phyloP scores from a whole-genome alignment of 495 filamentous ascomycete genomes.

The Hapsidospora chrysogenum region DNA sequence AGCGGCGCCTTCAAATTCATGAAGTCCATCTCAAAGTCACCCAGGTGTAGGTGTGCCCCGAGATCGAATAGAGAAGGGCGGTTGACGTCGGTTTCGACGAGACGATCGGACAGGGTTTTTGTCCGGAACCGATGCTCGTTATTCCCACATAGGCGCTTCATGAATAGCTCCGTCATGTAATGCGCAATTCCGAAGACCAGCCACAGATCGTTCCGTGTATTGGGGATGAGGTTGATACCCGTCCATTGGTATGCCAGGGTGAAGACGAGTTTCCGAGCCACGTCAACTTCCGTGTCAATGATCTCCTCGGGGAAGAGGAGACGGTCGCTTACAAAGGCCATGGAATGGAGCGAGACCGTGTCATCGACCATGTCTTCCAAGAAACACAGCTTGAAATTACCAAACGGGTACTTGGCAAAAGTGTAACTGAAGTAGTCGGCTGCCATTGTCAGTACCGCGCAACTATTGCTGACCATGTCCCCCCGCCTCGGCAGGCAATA shows the following conservation, averaged over 20 bases:
- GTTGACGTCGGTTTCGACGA: slow-evolving; percentile 65
- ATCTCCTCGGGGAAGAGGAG: slow-evolving; percentile 70
- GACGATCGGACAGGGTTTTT: slow-evolving; percentile 65
- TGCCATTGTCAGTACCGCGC: slow-evolving; percentile 36
- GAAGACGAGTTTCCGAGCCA: slow-evolving; percentile 62
- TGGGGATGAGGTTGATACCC: slow-evolving; percentile 73
- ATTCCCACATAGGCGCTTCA: slow-evolving; percentile 76
- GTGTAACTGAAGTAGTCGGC: slow-evolving; percentile 75
- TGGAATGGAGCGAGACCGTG: slow-evolving; percentile 55
- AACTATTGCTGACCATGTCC: slow-evolving; percentile 70
- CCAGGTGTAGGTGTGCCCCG: slow-evolving; percentile 61
- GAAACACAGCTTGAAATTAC: slow-evolving; percentile 80
- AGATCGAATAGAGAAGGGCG: slow-evolving; percentile 71
- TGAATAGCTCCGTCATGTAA: slow-evolving; percentile 85
- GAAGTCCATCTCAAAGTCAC: slow-evolving; percentile 70
- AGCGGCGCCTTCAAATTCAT: slow-evolving; percentile 81
- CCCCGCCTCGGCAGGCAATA: slow-evolving; percentile 76
- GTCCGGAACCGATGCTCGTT: slow-evolving; percentile 89
- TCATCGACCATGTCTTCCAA: slow-evolving; percentile 72
- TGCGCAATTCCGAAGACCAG: slow-evolving; percentile 79
- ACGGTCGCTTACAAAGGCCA: slow-evolving; percentile 75
- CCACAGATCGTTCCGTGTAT: slow-evolving; percentile 70
- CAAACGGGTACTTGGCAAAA: slow-evolving; percentile 75
- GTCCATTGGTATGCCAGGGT: slow-evolving; percentile 87
- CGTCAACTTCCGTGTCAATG: slow-evolving; percentile 63